Conservation (phyloP, 495 filamentous ascomycete genomes). For the Penicillium samsonianum region DNA sequence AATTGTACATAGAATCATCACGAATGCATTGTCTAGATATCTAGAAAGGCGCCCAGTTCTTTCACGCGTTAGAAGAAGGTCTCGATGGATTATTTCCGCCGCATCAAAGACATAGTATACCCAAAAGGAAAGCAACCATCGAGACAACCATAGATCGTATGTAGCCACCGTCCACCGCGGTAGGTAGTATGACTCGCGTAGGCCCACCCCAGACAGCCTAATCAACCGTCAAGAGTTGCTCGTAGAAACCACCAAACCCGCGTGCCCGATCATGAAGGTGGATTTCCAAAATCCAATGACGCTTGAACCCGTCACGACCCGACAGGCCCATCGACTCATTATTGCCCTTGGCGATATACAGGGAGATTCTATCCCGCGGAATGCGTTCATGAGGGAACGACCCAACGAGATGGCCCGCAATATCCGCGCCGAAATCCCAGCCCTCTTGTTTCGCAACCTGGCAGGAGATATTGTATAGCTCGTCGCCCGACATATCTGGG, state of each 20-base stretch:
- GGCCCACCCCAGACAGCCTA: neutral
- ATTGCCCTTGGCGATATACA: constrained; percentile 49
- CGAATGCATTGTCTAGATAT: constrained; percentile 7
- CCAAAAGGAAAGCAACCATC: neutral
- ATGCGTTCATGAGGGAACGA: constrained; percentile 51
- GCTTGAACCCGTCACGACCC: constrained; percentile 41
- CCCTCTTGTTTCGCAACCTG: constrained; percentile 31
- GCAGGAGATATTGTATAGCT: constrained; percentile 42
- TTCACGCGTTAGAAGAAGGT: neutral
- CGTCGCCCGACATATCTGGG: constrained; percentile 45
- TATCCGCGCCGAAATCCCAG: constrained; percentile 43
- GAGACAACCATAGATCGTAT: neutral
- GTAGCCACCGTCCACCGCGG: neutral
- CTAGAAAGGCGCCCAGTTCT: neutral
- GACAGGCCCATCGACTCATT: constrained; percentile 34
- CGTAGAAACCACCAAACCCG: constrained; percentile 44
- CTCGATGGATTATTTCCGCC: neutral
- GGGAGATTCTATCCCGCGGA: constrained; percentile 41
- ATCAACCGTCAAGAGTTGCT: constrained; percentile 47
- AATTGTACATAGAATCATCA: constrained; percentile 15
- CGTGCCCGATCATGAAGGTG: constrained; percentile 44
- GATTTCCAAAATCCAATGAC: constrained; percentile 56
- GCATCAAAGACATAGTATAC: neutral
- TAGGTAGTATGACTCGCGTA: neutral
- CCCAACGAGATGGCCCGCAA: constrained; percentile 49